phyloP scores from a whole-genome alignment of 768 basidiomycete species.

The Psilocybe azurescens region DNA sequence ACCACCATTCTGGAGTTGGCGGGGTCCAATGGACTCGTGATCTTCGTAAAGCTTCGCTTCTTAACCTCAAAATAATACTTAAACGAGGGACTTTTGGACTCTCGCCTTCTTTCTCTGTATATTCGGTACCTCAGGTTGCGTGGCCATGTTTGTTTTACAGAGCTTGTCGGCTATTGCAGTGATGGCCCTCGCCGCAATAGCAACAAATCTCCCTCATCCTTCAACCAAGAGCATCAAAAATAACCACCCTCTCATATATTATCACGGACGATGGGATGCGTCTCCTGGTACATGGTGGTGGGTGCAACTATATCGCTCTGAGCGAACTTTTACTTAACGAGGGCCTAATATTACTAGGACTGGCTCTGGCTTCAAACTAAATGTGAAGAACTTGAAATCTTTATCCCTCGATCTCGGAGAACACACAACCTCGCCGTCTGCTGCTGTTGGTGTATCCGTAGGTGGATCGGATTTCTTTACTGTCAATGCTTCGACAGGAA shows the following conservation, averaged over 20 bases:
- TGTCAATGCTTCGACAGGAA: constrained; percentile 51
- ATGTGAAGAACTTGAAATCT: constrained; percentile 46
- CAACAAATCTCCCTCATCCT: constrained; percentile 11
- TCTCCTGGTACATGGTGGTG: constrained; percentile 64
- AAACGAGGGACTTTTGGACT: background rate
- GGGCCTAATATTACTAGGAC: constrained; percentile 39
- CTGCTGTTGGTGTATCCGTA: constrained; percentile 53
- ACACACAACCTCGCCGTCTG: constrained; percentile 52
- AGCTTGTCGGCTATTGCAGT: constrained; percentile 1
- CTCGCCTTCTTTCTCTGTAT: background rate
- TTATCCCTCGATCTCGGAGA: constrained; percentile 51
- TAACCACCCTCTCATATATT: constrained; percentile 48
- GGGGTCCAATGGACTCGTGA: background rate
- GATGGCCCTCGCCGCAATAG: constrained; percentile 6
- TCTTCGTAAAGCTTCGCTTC: background rate
- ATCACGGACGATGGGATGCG: constrained; percentile 57
- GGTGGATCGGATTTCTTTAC: constrained; percentile 50
- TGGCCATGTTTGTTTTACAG: constrained; percentile 8
- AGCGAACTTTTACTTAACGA: background rate
- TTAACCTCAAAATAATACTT: background rate
- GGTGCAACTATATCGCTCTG: constrained; percentile 9
- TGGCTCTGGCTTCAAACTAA: constrained; percentile 57
- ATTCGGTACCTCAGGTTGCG: no score
- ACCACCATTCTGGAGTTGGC: background rate
- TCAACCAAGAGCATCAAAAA: constrained; percentile 32